Evolutionary conservation across 805 yeast genomes (phyloP), one percentile per base, ranked within the genome.

Genomic region (Schwanniomyces vanrijiae): DNA sequence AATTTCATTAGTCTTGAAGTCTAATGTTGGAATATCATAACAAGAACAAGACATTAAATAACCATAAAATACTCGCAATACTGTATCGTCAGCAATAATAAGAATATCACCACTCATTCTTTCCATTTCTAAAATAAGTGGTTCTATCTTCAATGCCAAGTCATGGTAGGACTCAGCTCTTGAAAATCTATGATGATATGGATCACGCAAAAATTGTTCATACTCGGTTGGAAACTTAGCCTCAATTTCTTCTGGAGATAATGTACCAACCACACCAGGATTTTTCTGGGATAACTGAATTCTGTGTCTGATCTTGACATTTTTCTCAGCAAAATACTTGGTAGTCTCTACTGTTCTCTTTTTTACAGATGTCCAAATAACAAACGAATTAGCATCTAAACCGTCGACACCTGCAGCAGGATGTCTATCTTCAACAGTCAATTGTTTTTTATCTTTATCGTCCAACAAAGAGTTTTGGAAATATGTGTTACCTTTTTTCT

Each of bases 81-180:
- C 86, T 0, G 96, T 82, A 59, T 92, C 97, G 63, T 94, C 97
- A 1, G 97, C 97, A 55, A 94, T 87, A 49, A 94, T 86, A 54
- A 94, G 72, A 13, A 94, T 79, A 62, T 90, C 97, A 18, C 90
- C 88, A 44, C 88, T 80, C 80, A 87, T 84, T 55, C 97, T 80
- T 65, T 94, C 99, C 83, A 94, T 85, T 65, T 94, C 98, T 62
- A 94, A 76, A 50, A 94, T 82, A 46, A 94, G 74, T 0, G 98
- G 96, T 67, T 94, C 99, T 69, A 94, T 80, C 56, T 96, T 83
- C 31, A 94, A 86, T 0, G 99, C 98, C 47, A 94, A 76, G 66
- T 94, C 99, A 66, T 94, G 99, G 62, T 90, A 94, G 43, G 95
- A 88, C 69, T 94, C 99, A 0, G 96, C 90, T 42, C 98, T 77